Conservation (phyloP, 352 stramenopile species). For the Phytophthora idaei region DNA sequence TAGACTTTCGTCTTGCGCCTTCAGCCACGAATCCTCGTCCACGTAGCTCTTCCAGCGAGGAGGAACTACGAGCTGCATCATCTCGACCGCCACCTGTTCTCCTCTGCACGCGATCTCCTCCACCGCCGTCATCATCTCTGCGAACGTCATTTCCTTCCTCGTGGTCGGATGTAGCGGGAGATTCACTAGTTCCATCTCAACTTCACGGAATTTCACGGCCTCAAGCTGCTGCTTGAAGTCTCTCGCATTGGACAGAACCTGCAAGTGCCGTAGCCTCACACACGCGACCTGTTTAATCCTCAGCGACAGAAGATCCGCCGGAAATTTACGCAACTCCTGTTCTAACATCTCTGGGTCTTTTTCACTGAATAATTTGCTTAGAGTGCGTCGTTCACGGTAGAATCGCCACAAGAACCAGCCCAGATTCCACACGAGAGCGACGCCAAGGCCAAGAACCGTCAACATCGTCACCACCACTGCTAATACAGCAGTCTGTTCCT, state of each 20-base stretch:
- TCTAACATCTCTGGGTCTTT: constrained; percentile 32
- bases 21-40: constrained; percentile 42
- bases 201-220: constrained; percentile 48
- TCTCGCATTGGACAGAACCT: constrained; percentile 42
- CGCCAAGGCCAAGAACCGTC: constrained; percentile 42
- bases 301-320: constrained; percentile 39
- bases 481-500: constrained; percentile 68
- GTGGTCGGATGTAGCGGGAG: constrained; percentile 39
- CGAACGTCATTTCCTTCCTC: constrained; percentile 66
- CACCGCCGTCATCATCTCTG: constrained; percentile 55
- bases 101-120: constrained; percentile 61
- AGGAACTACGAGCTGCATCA: constrained; percentile 52
- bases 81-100: constrained; percentile 60
- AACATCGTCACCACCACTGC: constrained; percentile 56
- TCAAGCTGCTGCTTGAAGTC: constrained; percentile 43
- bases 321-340: constrained; percentile 41
- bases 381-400: constrained; percentile 46
- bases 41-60: constrained; percentile 51
- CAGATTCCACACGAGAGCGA: constrained; percentile 46
- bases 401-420: constrained; percentile 48
- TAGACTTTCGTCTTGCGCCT: constrained; percentile 47
- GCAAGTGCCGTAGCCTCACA: constrained; percentile 52
- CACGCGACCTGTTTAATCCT: constrained; percentile 55
- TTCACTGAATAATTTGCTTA: constrained; percentile 50
- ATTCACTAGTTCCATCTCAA: constrained; percentile 43